These are phyloP conservation scores for Apostasia shenzhenica DNA, from an alignment of 106 monocot genomes.

Conservation along the genomic window DNA sequence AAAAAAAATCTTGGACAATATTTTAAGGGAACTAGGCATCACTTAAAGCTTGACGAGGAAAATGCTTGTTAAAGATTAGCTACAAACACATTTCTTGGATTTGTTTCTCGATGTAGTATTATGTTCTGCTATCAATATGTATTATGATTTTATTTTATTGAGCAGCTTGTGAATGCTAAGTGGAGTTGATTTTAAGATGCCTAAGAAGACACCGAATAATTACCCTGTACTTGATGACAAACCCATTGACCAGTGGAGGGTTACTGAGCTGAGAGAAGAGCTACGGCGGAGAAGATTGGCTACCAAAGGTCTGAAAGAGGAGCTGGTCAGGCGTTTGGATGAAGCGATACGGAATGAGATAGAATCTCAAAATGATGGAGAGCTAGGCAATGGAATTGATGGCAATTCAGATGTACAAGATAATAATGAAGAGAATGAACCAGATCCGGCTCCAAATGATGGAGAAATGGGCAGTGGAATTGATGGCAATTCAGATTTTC, in stretches of 20 bases:
- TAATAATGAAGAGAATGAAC: neutral
- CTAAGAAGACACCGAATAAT: conserved; percentile 30
- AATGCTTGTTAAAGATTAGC: too few species aligned
- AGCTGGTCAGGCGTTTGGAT: conserved; percentile 57
- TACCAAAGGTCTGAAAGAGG: conserved; percentile 76
- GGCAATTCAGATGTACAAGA: conserved; percentile 5
- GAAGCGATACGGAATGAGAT: conserved; percentile 38
- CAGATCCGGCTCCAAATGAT: too few species aligned
- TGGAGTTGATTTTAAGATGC: neutral
- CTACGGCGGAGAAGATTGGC: conserved; percentile 56
- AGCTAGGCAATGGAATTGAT: conserved; percentile 9
- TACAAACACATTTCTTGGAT: neutral
- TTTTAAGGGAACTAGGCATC: too few species aligned
- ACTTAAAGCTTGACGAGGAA: too few species aligned
- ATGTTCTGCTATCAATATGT: neutral
- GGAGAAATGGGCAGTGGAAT: neutral
- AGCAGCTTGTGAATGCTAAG: conserved; percentile 2
- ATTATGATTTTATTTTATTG: neutral
- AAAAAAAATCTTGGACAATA: too few species aligned
- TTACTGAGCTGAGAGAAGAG: conserved; percentile 83
- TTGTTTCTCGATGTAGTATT: neutral
- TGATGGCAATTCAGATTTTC: neutral
- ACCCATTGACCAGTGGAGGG: conserved; percentile 89
- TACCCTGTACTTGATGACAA: conserved; percentile 61
- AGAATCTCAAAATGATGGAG: conserved; percentile 4